Evolutionary conservation across 2,329 filamentous ascomycete genomes (phyloP), one percentile per base, ranked within the genome.

Genomic region (Trichoderma polysporum): DNA sequence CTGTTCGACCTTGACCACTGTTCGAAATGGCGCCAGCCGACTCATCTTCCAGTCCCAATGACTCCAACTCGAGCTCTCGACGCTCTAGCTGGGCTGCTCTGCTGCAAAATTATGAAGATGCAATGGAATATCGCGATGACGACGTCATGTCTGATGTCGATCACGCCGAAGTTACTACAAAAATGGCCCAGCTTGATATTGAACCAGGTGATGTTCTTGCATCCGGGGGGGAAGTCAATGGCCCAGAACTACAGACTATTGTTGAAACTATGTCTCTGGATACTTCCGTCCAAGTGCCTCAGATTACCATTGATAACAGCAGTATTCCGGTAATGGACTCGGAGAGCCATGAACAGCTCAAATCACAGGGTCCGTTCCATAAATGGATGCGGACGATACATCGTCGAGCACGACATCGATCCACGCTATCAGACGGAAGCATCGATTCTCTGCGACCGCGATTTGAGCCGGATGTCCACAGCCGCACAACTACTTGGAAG

Each of bases 361-460:
- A 63, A 52, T 6, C 68, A 47, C 60, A 70, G 17, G 67, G 73
- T 8, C 87, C 89, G 2, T 93, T 94, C 72, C 84, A 86, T 53
- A 89, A 86, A 75, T 94, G 91, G 91, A 86, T 94, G 78, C 90
- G 82, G 69, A 90, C 85, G 4, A 79, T 94, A 22, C 86, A 90
- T 68, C 86, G 84, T 69, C 86, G 86, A 72, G 86, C 82, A 67
- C 75, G 73, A 54, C 80, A 81, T 63, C 81, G 79, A 52, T 68
- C 69, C 13, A 59, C 64, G 7, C 12, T 64, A 31, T 68, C 66
- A 54, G 65, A 25, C 19, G 35, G 35, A 22, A 35, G 49, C 12
- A 29, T 52, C 15, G 8, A 12, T 8, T 29, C 53, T 45, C 33
- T 35, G 12, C 59, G 35, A 31, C 29, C 33, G 35, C 19, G 25